Evolutionary conservation across 1,284 basidiomycete species (phyloP).

Genomic region (Pterulicium gracile): DNA sequence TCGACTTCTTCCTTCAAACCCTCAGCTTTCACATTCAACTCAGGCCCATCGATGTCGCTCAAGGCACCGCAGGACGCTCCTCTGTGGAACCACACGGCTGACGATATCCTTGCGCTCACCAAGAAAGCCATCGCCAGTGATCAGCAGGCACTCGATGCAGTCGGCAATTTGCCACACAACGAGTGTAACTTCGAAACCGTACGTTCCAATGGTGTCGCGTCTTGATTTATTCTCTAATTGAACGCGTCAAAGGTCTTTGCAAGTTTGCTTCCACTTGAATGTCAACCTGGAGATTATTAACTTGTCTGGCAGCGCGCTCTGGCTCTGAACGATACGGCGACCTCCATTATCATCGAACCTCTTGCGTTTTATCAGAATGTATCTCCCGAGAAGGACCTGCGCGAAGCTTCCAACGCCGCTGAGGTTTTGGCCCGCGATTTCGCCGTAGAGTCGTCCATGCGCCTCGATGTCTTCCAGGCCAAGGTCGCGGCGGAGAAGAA

Average conservation of each 20-base stretch:
- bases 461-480: conserved; percentile 65
- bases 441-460: conserved; percentile 62
- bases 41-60: conserved; percentile 31
- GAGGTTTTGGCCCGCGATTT: conserved; percentile 62
- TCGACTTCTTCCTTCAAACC: conserved; percentile 1
- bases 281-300: conserved; percentile 10
- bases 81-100: conserved; percentile 57
- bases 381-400: conserved; percentile 54
- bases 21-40: conserved; percentile 3
- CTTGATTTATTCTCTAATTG: too few species aligned
- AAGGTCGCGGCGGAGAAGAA: conserved; percentile 61
- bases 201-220: too few species aligned
- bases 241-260: conserved; percentile 47
- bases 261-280: conserved; percentile 19
- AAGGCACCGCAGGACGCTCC: conserved; percentile 59
- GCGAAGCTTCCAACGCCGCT: conserved; percentile 65
- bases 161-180: conserved; percentile 48
- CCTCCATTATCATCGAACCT: conserved; percentile 44
- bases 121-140: conserved; percentile 49
- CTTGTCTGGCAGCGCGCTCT: conserved; percentile 34
- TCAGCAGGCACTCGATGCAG: conserved; percentile 43
- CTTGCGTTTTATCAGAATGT: conserved; percentile 74
- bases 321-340: conserved; percentile 43
- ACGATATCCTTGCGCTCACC: conserved; percentile 46
- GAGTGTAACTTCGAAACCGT: conserved; percentile 53